These are phyloP conservation scores for Acanthamoeba sp. DNA, from an alignment of 208 protist genomes.

Conservation along the genomic window DNA sequence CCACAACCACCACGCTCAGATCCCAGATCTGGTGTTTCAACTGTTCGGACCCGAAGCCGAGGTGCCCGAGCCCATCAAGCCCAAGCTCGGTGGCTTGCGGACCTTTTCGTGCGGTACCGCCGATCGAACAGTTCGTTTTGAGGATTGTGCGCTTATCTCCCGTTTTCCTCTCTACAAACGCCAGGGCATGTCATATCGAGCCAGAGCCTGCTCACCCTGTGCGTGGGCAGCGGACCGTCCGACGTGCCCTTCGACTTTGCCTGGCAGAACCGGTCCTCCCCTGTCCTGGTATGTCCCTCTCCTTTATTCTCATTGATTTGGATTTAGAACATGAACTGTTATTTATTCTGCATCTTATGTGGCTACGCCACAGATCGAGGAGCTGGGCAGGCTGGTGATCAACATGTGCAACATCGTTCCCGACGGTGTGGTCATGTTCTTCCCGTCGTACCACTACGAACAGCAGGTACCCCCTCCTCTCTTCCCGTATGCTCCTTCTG, in stretches of 20 bases:
- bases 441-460: conserved; percentile 94
- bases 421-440: conserved; percentile 96
- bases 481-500: not conserved
- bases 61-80: conserved; percentile 73
- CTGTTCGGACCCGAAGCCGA: conserved; percentile 47
- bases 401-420: conserved; percentile 93
- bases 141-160: conserved; percentile 11
- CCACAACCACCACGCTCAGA: not conserved
- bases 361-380: conserved; percentile 70
- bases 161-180: not conserved
- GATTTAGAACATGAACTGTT: not conserved
- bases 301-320: not conserved
- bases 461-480: conserved; percentile 80
- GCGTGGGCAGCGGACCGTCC: conserved; percentile 65
- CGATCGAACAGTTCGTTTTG: too few species aligned
- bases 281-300: not conserved
- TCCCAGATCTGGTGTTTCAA: conserved; percentile 75
- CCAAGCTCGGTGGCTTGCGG: conserved; percentile 65
- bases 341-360: not conserved
- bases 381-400: conserved; percentile 90
- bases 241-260: conserved; percentile 85
- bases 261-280: conserved; percentile 78
- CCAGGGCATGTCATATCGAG: conserved; percentile 80
- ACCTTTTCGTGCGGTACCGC: not conserved
- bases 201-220: conserved; percentile 75